Conservation (phyloP, 176 grass and related monocot species). For the Zea luxurians region DNA sequence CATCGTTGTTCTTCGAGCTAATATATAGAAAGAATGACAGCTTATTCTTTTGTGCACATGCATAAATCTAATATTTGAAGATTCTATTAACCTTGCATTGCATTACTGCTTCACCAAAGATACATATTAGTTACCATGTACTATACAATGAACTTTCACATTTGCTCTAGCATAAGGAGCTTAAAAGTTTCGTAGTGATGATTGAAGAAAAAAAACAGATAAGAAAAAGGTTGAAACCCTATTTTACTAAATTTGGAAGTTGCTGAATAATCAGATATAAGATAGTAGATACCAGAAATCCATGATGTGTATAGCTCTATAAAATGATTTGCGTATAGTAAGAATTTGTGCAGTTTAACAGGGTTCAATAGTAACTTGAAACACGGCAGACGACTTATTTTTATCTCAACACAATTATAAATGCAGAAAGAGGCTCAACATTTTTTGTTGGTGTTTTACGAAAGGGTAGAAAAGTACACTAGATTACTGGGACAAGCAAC, state of each 20-base stretch:
- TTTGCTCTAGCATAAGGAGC: not conserved
- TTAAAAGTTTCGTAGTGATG: not conserved
- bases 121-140: not conserved
- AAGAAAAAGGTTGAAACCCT: not conserved
- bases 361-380: not conserved
- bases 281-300: not conserved
- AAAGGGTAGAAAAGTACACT: constrained; percentile 1
- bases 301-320: not conserved
- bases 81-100: not conserved
- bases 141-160: not conserved
- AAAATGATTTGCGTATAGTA: not conserved
- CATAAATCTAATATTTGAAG: constrained; percentile 6
- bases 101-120: not conserved
- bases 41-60: not conserved
- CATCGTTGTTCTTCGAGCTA: too few relatives aligned
- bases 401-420: not conserved
- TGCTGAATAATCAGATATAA: not conserved
- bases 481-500: not conserved
- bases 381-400: not conserved
- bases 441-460: not conserved
- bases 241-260: not conserved
- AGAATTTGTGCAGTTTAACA: not conserved
- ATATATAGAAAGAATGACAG: too few relatives aligned
- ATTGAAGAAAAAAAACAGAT: not conserved
- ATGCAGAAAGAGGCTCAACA: not conserved